A percentile compares a stretch with the other conserved stretches of the same genome.
phyloP scores from a whole-genome alignment of 2,329 filamentous ascomycete species.

The Huntiella savannae region DNA sequence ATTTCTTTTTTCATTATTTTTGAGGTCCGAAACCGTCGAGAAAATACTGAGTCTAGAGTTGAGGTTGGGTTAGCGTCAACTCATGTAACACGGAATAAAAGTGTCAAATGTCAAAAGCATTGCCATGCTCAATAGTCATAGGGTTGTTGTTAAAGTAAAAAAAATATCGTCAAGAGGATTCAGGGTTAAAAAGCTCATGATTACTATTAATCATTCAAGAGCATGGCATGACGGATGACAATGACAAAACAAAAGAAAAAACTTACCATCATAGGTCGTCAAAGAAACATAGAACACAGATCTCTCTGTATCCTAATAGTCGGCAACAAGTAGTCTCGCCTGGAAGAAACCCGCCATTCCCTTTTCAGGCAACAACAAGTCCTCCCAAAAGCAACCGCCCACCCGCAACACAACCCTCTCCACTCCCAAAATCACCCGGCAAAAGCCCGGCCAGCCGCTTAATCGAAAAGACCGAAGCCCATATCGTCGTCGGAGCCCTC shows the following conservation, averaged over 20 bases:
- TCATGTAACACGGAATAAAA: constrained; percentile 2
- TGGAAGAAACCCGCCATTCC: no score
- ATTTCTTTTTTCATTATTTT: constrained; percentile 13
- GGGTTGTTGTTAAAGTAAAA: constrained; percentile 30
- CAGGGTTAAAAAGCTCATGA: constrained; percentile 55
- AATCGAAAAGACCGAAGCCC: constrained; percentile 54
- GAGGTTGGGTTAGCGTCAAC: constrained; percentile 5
- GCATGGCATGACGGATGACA: constrained; percentile 13
- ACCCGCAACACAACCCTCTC: no score
- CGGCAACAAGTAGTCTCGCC: no score
- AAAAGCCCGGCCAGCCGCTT: constrained; percentile 19
- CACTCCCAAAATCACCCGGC: no score
- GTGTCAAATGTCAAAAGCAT: not conserved
- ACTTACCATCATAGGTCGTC: constrained; percentile 24
- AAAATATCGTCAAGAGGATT: constrained; percentile 34
- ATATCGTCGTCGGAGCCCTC: constrained; percentile 24
- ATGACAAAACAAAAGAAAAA: constrained; percentile 10
- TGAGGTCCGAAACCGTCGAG: not conserved
- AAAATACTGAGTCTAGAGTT: not conserved
- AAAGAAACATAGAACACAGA: not conserved
- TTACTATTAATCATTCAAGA: constrained; percentile 34
- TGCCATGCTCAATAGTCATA: constrained; percentile 29
- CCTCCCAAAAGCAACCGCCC: no score
- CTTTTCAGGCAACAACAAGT: no score
- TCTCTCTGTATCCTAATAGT: no score